A percentile compares a stretch with the other conserved stretches of the same genome.
Evolutionary conservation across 2,329 filamentous ascomycete genomes (phyloP).

Genomic region (Lecanicillium sp.): DNA sequence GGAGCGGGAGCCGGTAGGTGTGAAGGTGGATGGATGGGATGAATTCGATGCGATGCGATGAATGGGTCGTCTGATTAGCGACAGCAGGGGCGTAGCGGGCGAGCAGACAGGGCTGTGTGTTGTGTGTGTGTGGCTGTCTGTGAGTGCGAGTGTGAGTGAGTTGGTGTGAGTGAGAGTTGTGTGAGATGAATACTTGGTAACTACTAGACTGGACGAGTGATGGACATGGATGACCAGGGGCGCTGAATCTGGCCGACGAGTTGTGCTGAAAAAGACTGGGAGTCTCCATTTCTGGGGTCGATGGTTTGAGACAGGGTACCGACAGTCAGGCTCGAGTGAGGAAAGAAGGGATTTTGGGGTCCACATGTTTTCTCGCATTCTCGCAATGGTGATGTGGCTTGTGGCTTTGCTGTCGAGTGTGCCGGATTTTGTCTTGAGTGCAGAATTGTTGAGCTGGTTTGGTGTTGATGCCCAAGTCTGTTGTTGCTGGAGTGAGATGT

Average conservation of each 20-base stretch:
- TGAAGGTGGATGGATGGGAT: no score
- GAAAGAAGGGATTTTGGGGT: not conserved
- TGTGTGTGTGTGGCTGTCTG: no score
- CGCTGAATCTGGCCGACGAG: not conserved
- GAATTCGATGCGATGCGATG: no score
- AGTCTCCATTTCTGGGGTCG: slow-evolving; percentile 2
- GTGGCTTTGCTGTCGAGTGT: no score
- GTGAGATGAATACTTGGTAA: not conserved
- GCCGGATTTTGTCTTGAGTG: no score
- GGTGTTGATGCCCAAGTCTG: no score
- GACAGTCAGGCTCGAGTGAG: slow-evolving; percentile 2
- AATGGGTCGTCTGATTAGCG: not conserved
- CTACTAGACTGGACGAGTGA: not conserved
- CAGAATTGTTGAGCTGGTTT: no score
- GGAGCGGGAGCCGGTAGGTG: not conserved
- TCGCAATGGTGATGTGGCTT: no score
- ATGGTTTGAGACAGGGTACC: not conserved
- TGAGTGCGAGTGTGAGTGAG: no score
- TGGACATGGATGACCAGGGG: not conserved
- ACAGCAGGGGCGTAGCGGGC: not conserved
- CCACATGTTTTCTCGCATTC: slow-evolving; percentile 10
- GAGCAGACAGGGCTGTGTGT: no score
- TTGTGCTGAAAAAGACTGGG: not conserved
- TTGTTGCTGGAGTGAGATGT: no score
- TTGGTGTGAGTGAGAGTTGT: no score